A percentile compares a stretch with the other conserved stretches of the same genome.
Conservation (phyloP, 306 rosid genomes). For the Glycine latifolia region DNA sequence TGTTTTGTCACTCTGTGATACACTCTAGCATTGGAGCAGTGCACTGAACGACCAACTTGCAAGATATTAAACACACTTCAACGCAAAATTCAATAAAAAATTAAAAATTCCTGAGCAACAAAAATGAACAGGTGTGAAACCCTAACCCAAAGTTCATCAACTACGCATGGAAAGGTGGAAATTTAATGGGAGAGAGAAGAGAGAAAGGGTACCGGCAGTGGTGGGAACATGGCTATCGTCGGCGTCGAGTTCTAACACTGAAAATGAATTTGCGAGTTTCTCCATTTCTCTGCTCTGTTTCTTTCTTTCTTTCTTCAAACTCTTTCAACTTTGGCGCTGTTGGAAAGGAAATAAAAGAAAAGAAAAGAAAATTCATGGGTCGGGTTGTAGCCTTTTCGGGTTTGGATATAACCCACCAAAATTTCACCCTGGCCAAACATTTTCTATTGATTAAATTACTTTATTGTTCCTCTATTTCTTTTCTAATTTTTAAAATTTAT, state of each 20-base stretch:
- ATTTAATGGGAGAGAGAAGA: not conserved
- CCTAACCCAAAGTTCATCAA: constrained; percentile 42
- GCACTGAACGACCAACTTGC: not conserved
- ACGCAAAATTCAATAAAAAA: not conserved
- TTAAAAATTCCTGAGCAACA: constrained; percentile 14
- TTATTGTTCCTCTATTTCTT: too few species aligned
- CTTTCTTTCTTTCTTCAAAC: constrained; percentile 12
- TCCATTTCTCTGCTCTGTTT: constrained; percentile 52
- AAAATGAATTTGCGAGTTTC: constrained; percentile 63
- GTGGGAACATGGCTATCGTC: constrained; percentile 55
- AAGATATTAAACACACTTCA: not conserved
- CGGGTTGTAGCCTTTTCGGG: not conserved
- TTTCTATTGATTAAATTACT: too few species aligned
- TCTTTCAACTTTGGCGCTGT: not conserved
- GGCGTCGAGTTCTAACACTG: constrained; percentile 71
- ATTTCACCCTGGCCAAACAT: too few species aligned
- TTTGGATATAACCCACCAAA: too few species aligned
- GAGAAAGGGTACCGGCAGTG: constrained; percentile 26
- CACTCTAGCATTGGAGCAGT: constrained; percentile 12
- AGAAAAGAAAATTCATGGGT: not conserved
- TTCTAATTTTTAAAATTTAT: too few species aligned
- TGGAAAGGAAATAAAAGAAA: too few species aligned
- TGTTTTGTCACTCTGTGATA: not conserved
- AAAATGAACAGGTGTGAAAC: constrained; percentile 30
- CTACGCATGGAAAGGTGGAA: not conserved